phyloP scores from a whole-genome alignment of 2,329 filamentous ascomycete species.

The Aspergillus oerlinghausenensis region DNA sequence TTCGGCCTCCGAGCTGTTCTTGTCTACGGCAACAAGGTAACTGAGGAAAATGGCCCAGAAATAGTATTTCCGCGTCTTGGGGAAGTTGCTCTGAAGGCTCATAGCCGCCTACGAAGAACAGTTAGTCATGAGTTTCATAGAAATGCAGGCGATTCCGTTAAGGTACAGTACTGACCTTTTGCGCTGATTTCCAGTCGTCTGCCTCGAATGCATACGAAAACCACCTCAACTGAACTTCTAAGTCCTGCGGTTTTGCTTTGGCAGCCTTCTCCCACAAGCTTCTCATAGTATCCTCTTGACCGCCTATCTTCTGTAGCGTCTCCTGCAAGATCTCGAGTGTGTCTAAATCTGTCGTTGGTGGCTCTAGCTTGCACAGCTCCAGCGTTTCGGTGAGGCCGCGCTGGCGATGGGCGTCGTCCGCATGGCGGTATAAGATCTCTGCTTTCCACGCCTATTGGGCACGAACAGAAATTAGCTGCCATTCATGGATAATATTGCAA shows the following conservation, averaged over 20 bases:
- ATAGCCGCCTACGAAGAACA: slow-evolving; percentile 40
- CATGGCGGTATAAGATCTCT: slow-evolving; percentile 37
- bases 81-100: slow-evolving; percentile 47
- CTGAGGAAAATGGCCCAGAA: slow-evolving; percentile 48
- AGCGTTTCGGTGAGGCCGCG: slow-evolving; percentile 42
- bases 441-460: slow-evolving; percentile 40
- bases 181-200: slow-evolving; percentile 44
- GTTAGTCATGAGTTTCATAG: slow-evolving; percentile 5
- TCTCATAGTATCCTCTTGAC: slow-evolving; percentile 31
- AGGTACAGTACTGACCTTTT: slow-evolving; percentile 39
- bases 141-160: not conserved
- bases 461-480: not conserved
- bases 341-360: slow-evolving; percentile 42
- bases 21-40: slow-evolving; percentile 37
- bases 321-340: slow-evolving; percentile 41
- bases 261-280: slow-evolving; percentile 46
- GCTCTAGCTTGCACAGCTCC: slow-evolving; percentile 38
- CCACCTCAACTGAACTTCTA: slow-evolving; percentile 43
- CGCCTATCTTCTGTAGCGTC: slow-evolving; percentile 34
- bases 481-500: not conserved
- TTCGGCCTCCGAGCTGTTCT: slow-evolving; percentile 36
- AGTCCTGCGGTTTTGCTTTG: slow-evolving; percentile 39
- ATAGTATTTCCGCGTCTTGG: slow-evolving; percentile 44
- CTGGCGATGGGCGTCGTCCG: slow-evolving; percentile 38
- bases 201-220: slow-evolving; percentile 39